Evolutionary conservation across 441 rosid species (phyloP), one percentile per base, ranked within the genome.

Genomic region (Aquilaria agallochum): DNA sequence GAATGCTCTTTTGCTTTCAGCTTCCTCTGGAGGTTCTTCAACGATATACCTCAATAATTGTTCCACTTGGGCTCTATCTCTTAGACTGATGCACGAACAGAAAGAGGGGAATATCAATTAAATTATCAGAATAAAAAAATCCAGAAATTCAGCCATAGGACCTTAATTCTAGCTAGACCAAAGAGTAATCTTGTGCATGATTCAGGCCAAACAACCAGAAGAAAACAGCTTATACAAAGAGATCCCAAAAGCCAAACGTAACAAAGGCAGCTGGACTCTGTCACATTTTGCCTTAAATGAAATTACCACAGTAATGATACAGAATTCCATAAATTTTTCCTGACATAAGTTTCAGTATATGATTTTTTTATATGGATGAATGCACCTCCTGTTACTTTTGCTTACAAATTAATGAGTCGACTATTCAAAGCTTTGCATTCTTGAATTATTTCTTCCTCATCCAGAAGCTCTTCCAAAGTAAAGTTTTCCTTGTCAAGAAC

Each of bases 361-460:
- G 7, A 36, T 36, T 36, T 8, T 20, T 36, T 36, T 8, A 36
- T 36, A 36, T 36, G 42, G 42, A 8, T 36, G 7, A 36, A 8
- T 36, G 42, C 5, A 4, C 42, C 42, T 36, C 42, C 42, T 36
- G 7, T 3, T 36, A 36, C 42, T 36, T 34, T 14, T 13, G 11
- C 13, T 69, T 89, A 90, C 98, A 94, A 94, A 73, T 87, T 82
- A 58, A 94, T 87, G 56, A 94, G 97, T 48, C 99, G 94, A 55
- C 84, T 83, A 74, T 91, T 94, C 59, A 91, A 71, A 42, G 92
- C 94, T 80, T 89, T 95, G 96, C 99, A 95, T 73, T 95, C 99
- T 80, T 95, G 99, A 68, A 95, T 95, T 74, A 89, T 85, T 67
- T 95, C 99, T 80, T 95, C 99, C 81, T 95, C 97, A 51, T 95